Evolutionary conservation across 1,139 yeast genomes (phyloP), one percentile per base, ranked within the genome.

Genomic region (Nakaseomyces nivariensis): DNA sequence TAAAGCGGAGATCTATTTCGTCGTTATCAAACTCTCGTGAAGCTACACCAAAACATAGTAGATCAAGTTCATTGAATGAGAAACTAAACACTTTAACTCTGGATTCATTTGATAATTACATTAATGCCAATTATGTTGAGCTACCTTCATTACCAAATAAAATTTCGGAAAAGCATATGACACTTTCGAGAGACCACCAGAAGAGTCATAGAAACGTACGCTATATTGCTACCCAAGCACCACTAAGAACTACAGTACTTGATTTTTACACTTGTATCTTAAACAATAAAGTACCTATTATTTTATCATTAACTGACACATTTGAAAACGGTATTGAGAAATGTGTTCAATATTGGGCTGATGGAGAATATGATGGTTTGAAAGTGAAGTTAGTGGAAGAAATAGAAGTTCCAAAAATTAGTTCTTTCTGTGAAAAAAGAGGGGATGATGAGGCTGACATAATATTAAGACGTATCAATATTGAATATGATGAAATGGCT

Each of bases 171-270:
- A 3, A 36, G n/a, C 32, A 45, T 36, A n/a, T 4, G 10, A 4
- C 24, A 5, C 25, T 41, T 9, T 22, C 44, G 4, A 22, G 17
- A n/a, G 37, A 31, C 10, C 43, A 37, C 9, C 27, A 46, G 4
- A 45, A 53, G 9, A 29, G 22, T 11, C 45, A 33, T 7, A 48
- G 48, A 45, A 58, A 55, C 32, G 61, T 63, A 48, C 72, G 77
- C 48, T 84, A 82, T 61, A 83, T 87, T 58, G 95, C 95, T 0
- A 82, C 95, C 0, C 96, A 87, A 60, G 95, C 94, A 1, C 96
- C 96, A 3, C 67, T 87, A 49, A 72, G 75, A 3, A 78, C 79
- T 37, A 85, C 96, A 0, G 75, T 82, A 49, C 77, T 76, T 4
- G 96, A 86, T 62, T 87, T 87, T 58, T 85, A 89, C 81, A 78